Evolutionary conservation across 768 basidiomycete species (phyloP).

Genomic region (Termitomyces titanicus): DNA sequence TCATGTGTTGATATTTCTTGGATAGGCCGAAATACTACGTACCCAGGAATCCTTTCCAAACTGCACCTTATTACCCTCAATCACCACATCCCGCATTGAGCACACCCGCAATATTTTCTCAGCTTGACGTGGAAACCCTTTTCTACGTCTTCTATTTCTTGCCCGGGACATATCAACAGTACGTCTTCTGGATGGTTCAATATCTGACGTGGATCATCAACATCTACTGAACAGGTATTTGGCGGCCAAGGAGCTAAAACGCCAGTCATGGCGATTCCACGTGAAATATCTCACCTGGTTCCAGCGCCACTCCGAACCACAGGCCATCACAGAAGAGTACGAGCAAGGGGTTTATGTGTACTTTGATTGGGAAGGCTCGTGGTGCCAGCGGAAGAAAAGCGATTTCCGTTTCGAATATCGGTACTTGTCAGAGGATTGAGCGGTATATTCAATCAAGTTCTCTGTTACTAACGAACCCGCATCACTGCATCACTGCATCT

Average conservation of each 20-base stretch:
- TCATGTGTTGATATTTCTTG: conserved; percentile 10
- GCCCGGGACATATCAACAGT: conserved; percentile 98
- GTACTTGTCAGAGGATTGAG: conserved; percentile 87
- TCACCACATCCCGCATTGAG: conserved; percentile 75
- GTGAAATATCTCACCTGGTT: conserved; percentile 99
- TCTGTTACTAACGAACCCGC: neutral
- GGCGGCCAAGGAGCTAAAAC: conserved; percentile 94
- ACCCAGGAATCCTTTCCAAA: conserved; percentile 86
- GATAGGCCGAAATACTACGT: conserved; percentile 93
- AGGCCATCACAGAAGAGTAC: conserved; percentile 98
- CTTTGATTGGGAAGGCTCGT: conserved; percentile 99
- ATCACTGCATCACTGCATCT: conserved; percentile 8
- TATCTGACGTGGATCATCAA: neutral
- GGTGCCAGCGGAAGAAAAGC: conserved; percentile 97
- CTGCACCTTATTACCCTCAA: conserved; percentile 95
- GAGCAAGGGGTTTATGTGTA: conserved; percentile 99
- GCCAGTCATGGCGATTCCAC: conserved; percentile 98
- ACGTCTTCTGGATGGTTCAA: conserved; percentile 24
- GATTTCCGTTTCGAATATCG: conserved; percentile 98
- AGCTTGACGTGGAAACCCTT: conserved; percentile 93
- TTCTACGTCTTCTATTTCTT: conserved; percentile 99
- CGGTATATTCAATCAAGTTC: neutral
- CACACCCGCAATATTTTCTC: conserved; percentile 80
- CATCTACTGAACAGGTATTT: conserved; percentile 58
- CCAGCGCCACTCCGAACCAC: conserved; percentile 96